Evolutionary conservation across 2,329 filamentous ascomycete genomes (phyloP), one percentile per base, ranked within the genome.

Genomic region (Aureobasidium mangrovei): DNA sequence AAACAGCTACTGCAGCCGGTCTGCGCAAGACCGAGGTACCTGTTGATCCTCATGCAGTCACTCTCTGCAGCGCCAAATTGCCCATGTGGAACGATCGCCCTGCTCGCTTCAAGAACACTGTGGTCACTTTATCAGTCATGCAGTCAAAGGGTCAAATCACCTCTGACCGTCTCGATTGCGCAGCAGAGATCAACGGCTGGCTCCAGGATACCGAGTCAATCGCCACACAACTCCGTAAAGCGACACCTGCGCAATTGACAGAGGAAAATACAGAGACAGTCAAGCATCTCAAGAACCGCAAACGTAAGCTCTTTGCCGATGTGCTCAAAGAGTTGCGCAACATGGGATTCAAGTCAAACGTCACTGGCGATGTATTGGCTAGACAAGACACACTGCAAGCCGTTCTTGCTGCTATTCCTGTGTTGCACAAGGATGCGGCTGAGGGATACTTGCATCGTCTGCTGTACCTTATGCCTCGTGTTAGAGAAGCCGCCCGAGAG

Each of bases 261-360:
- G 88, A 95, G 28, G 91, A 95, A 41, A 96, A 93, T 68, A 91
- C 91, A 65, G 79, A 84, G 8, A 69, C 79, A 12, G 82, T 96
- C 57, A 91, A 94, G 69, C 88, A 96, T 67, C 81, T 97, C 61
- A 97, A 96, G 74, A 83, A 82, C 2, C 81, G 88, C 62, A 98
- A 98, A 72, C 83, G 89, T 41, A 91, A 90, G 62, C 78, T 97
- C 10, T 93, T 95, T 62, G 87, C 89, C 0, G 91, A 97, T 61
- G 91, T 87, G 0, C 73, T 98, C 59, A 91, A 88, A 64, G 81
- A 84, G 26, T 74, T 96, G 29, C 83, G 89, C 35, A 81, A 85
- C 55, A 97, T 98, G 91, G 93, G 93, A 3, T 81, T 98, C 62
- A 85, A 85, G 62, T 83, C 84, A 51, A 96, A 95, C 65, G 75